Conservation (phyloP, 345 rosid species). For the Acer saccharum region DNA sequence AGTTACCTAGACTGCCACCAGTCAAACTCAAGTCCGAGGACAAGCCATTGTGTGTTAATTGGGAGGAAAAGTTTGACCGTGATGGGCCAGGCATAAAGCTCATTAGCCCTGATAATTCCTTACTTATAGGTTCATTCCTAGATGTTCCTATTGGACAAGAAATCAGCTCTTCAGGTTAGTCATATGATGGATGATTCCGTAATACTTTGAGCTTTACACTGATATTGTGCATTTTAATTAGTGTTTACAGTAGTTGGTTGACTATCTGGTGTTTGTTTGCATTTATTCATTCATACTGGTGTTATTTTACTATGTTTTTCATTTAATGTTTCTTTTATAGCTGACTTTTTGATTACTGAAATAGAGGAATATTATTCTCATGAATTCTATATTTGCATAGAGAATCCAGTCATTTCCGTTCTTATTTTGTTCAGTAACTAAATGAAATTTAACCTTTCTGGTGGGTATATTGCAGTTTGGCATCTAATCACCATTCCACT, state of each 20-base stretch:
- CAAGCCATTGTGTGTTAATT: constrained; percentile 61
- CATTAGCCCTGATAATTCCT: constrained; percentile 58
- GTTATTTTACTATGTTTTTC: background rate
- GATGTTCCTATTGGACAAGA: constrained; percentile 98
- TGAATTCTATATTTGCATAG: background rate
- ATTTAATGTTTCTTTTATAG: background rate
- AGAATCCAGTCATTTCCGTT: background rate
- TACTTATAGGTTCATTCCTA: constrained; percentile 81
- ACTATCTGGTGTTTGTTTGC: background rate
- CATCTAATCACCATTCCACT: background rate
- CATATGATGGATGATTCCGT: constrained; percentile 2
- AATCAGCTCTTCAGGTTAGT: constrained; percentile 83
- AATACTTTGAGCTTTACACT: background rate
- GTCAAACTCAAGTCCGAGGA: constrained; percentile 96
- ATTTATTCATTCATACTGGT: background rate
- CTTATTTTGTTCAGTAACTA: background rate
- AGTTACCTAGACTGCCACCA: constrained; percentile 92
- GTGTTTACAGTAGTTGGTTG: background rate
- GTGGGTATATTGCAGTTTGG: background rate
- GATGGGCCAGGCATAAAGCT: constrained; percentile 63
- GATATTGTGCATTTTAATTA: background rate
- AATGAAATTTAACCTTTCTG: background rate
- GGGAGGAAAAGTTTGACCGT: constrained; percentile 87
- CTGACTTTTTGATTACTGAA: background rate
- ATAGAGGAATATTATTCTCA: background rate